A percentile compares a stretch with the other conserved stretches of the same genome.
phyloP scores from a whole-genome alignment of 805 yeast species.

The Candida xiaguanensis region DNA sequence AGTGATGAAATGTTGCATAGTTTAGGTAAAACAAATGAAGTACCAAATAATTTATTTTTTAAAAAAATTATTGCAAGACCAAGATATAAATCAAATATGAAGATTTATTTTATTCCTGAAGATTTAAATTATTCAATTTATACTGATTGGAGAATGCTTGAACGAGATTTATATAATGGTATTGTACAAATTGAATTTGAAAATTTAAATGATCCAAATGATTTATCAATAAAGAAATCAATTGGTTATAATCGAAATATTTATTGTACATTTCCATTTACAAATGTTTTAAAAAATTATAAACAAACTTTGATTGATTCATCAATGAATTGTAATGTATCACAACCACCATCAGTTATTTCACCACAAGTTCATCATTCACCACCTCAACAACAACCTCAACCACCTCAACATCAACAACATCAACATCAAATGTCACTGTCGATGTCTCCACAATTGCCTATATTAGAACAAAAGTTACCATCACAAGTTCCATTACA shows the following conservation, averaged over 20 bases:
- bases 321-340: not conserved
- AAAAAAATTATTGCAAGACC: conserved; percentile 61
- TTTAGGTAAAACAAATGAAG: conserved; percentile 39
- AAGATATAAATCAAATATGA: conserved; percentile 60
- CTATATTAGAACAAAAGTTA: not conserved
- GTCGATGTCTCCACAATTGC: not conserved
- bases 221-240: not conserved
- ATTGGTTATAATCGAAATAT: conserved; percentile 4
- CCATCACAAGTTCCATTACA: conserved; percentile 1
- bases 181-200: conserved; percentile 33
- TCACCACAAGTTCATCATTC: no score
- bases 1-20: conserved; percentile 34
- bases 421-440: not conserved
- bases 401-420: not conserved
- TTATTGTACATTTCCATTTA: conserved; percentile 17
- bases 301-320: conserved; percentile 3
- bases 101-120: conserved; percentile 52
- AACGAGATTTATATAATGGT: conserved; percentile 49
- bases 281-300: conserved; percentile 10
- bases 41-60: conserved; percentile 46
- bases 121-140: conserved; percentile 37
- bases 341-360: no score
- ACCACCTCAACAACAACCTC: not conserved
- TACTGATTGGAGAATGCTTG: conserved; percentile 47
- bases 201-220: conserved; percentile 4